Base-by-base conservation (phyloP, 1,284 basidiomycete species). In the Pseudozyma tsukubaensis region DNA sequence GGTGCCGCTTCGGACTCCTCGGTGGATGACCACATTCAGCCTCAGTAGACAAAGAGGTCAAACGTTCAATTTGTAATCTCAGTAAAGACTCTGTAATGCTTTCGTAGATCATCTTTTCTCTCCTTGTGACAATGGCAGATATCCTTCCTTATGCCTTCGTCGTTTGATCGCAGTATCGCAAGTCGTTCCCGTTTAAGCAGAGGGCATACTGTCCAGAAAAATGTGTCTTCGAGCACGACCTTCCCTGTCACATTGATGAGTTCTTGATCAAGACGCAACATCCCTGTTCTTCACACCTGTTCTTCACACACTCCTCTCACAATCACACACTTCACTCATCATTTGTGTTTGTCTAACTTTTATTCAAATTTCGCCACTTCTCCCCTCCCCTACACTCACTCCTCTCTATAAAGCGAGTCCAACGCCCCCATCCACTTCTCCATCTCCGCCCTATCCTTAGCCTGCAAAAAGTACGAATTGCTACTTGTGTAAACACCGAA, bases 381-480 rank as follows among this genome's bases (percentile, higher is more conserved):
- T 35, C 24, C 18, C 50, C 18, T 40, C 42, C 48, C 14, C 39
- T 14, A 14, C 35, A 39, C 19, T 29, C 14, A 21, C 44, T 39
- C 14, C 43, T n/a, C 42, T 24, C 29, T 50, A 36, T 59, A 67
- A 14, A 62, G 34, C 16, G 37, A 13, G 37, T 73, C 71, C 19
- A 73, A 45, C 6, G 54, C 61, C 19, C 18, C 48, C 72, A 79
- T 66, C 79, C 79, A 81, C 6, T 12, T 55, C n/a, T 74, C 35
- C 57, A 65, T 60, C 19, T 81, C 79, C 49, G 45, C 50, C 3
- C 43, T 48, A 10, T 34, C 32, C 3, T 47, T 51, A 5, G 79
- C 77, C 51, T 79, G 79, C 16, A 82, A 51, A 24, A 78, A 79
- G 50, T 78, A 82, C 43, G 61, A 69, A 57, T 81, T 78, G 48